phyloP scores from a whole-genome alignment of 495 filamentous ascomycete genomes.

The Entonaema liquescens region DNA sequence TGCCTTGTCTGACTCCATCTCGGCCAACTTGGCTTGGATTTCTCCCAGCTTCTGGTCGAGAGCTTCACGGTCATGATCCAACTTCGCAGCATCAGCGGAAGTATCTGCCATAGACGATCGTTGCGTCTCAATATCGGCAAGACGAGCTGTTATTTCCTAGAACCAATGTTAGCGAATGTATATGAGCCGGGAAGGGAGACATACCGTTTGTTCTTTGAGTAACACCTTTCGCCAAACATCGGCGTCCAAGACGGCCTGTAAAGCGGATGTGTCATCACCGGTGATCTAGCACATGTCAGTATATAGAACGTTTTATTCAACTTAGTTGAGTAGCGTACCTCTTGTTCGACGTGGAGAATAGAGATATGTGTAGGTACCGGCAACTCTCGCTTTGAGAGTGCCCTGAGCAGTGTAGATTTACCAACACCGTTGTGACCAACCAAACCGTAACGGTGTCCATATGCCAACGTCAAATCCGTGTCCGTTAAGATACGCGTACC shows the following conservation, averaged over 20 bases:
- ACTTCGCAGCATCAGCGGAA: conserved; percentile 79
- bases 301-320: background rate
- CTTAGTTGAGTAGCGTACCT: conserved; percentile 62
- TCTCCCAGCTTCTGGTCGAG: conserved; percentile 88
- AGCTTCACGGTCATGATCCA: conserved; percentile 88
- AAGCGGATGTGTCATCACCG: conserved; percentile 92
- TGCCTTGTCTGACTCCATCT: conserved; percentile 99
- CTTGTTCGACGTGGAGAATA: conserved; percentile 98
- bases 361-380: conserved; percentile 96
- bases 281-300: conserved; percentile 69
- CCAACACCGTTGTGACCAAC: conserved; percentile 99
- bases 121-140: conserved; percentile 82
- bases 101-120: conserved; percentile 84
- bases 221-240: conserved; percentile 99
- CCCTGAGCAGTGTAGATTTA: conserved; percentile 93
- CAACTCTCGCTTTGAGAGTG: conserved; percentile 91
- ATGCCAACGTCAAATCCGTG: conserved; percentile 87
- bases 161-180: conserved; percentile 31
- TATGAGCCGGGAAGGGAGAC: conserved; percentile 35
- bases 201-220: conserved; percentile 84
- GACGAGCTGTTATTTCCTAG: conserved; percentile 82
- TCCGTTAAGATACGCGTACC: conserved; percentile 90
- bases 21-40: conserved; percentile 88
- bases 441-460: conserved; percentile 93
- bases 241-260: conserved; percentile 96